Evolutionary conservation across 331 rosid species (phyloP).

Genomic region (Spiraea crenata): DNA sequence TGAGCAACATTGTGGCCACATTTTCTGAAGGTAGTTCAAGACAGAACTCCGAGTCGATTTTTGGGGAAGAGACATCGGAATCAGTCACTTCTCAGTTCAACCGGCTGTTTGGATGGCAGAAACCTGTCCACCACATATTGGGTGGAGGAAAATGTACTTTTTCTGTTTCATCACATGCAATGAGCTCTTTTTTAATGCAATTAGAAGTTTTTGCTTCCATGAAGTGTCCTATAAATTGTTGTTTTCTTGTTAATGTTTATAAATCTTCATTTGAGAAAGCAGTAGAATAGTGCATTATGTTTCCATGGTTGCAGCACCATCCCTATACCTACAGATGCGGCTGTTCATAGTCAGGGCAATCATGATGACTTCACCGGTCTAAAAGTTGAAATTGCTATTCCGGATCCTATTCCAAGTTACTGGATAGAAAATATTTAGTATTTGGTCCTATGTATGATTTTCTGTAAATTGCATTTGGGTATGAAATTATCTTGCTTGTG

Average conservation of each 20-base stretch:
- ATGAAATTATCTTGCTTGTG: neutral
- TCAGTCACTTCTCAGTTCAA: slow-evolving; percentile 49
- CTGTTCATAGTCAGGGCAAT: slow-evolving; percentile 9
- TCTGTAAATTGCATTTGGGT: neutral
- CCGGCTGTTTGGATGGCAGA: slow-evolving; percentile 83
- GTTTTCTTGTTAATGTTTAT: slow-evolving; percentile 16
- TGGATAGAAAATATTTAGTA: neutral
- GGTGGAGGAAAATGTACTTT: slow-evolving; percentile 90
- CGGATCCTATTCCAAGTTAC: no score
- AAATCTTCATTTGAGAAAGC: slow-evolving; percentile 9
- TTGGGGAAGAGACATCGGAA: slow-evolving; percentile 53
- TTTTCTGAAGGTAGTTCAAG: slow-evolving; percentile 42
- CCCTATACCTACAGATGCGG: slow-evolving; percentile 27
- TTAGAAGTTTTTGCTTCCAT: slow-evolving; percentile 13
- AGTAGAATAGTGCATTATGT: slow-evolving; percentile 7
- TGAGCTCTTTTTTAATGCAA: slow-evolving; percentile 6
- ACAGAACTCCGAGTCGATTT: slow-evolving; percentile 48
- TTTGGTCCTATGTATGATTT: neutral
- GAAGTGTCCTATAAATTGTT: slow-evolving; percentile 1
- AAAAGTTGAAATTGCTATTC: no score
- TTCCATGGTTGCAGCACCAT: slow-evolving; percentile 36
- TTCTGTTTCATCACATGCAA: neutral
- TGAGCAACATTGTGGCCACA: slow-evolving; percentile 50
- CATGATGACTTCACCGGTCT: slow-evolving; percentile 9
- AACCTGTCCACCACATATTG: slow-evolving; percentile 67